A percentile compares a stretch with the other conserved stretches of the same genome.
Conservation (phyloP, 257 asterid species). For the Solanum infundibuliforme region DNA sequence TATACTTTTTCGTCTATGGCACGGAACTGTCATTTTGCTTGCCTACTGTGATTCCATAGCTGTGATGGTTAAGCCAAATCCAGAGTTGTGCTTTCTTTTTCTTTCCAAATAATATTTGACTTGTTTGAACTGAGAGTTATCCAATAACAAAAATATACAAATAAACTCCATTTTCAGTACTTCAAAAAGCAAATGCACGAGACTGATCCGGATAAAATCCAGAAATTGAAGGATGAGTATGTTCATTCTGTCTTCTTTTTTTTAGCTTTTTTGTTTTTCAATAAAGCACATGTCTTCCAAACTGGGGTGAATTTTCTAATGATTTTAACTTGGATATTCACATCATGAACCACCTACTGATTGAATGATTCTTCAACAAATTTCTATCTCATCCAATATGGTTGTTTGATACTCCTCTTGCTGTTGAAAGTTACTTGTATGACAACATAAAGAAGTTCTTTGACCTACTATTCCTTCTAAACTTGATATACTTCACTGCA, state of each 20-base stretch:
- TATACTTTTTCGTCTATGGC: neutral
- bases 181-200: constrained; percentile 75
- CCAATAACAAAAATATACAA: neutral
- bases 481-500: neutral
- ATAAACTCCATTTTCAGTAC: neutral
- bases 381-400: neutral
- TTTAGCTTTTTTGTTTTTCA: neutral
- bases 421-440: neutral
- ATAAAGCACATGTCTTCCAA: neutral
- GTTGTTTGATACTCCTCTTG: neutral
- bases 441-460: neutral
- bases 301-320: neutral
- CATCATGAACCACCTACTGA: neutral
- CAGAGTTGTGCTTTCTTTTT: neutral
- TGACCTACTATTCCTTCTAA: neutral
- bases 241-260: constrained; percentile 6
- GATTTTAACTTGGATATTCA: neutral
- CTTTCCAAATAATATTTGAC: neutral
- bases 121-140: neutral
- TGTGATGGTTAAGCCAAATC: neutral
- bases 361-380: neutral
- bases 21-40: neutral
- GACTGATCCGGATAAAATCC: constrained; percentile 80
- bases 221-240: constrained; percentile 75
- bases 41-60: neutral